A percentile compares a stretch with the other conserved stretches of the same genome.
These are phyloP conservation scores for Trypanosoma boissoni DNA, from an alignment of 208 protist genomes.

Conservation along the genomic window DNA sequence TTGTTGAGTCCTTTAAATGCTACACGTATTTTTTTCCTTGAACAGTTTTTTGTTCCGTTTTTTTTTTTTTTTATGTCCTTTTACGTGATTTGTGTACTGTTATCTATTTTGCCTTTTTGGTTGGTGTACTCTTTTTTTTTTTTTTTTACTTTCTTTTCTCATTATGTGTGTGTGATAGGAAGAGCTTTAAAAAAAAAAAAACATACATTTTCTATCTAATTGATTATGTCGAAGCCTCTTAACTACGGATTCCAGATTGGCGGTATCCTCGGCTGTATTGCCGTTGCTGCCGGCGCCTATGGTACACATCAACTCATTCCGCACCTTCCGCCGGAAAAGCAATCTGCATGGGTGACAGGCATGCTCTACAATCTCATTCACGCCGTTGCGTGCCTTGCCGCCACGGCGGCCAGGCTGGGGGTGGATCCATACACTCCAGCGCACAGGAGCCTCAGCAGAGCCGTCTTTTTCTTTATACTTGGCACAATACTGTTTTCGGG, in stretches of 20 bases:
- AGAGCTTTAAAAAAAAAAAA: too few species aligned
- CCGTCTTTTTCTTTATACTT: conserved; percentile 46
- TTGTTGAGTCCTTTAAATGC: too few species aligned
- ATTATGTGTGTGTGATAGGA: too few species aligned
- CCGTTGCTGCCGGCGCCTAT: neutral
- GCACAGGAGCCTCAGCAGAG: conserved; percentile 36
- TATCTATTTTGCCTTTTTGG: too few species aligned
- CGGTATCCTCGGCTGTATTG: neutral
- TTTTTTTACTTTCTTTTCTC: too few species aligned
- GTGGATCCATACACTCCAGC: conserved; percentile 11
- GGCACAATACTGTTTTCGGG: conserved; percentile 56
- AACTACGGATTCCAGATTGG: neutral
- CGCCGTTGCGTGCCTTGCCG: neutral
- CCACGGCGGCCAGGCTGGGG: neutral
- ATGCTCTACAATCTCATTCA: neutral
- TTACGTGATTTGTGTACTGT: too few species aligned
- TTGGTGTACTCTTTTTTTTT: too few species aligned
- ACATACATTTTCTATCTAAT: too few species aligned
- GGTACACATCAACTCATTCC: neutral
- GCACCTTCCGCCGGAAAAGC: neutral
- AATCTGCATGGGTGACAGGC: neutral
- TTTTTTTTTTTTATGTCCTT: too few species aligned
- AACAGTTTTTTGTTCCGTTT: too few species aligned
- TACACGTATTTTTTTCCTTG: too few species aligned
- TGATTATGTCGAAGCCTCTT: neutral